Percentiles rank a stretch among this genome's conserved stretches.
Evolutionary conservation across 169 alveolate genomes (phyloP).

Genomic region (Toxoplasma gondii): DNA sequence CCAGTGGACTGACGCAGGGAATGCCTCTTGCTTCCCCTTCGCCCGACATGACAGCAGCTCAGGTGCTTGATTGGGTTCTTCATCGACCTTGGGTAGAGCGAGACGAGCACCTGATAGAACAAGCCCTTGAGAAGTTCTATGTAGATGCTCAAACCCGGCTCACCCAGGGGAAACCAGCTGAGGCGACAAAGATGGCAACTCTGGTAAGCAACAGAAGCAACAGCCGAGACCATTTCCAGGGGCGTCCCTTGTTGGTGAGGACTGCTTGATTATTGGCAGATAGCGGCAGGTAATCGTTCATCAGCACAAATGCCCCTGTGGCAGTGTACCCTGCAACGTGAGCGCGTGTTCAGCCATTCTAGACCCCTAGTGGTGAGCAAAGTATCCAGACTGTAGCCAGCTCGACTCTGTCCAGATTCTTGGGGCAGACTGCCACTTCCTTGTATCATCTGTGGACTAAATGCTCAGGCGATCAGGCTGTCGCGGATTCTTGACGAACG

Average conservation of each 20-base stretch:
- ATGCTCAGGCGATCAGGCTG: background rate
- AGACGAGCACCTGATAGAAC: background rate
- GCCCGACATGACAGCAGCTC: background rate
- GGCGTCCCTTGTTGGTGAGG: background rate
- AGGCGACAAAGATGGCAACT: background rate
- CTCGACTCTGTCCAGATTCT: too few species aligned
- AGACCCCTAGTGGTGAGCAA: too few species aligned
- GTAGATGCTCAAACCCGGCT: conserved; percentile 1
- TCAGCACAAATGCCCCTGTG: too few species aligned
- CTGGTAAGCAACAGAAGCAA: background rate
- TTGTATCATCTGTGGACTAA: background rate
- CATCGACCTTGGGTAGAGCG: background rate
- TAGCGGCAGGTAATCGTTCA: too few species aligned
- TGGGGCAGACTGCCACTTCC: too few species aligned
- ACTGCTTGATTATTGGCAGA: too few species aligned
- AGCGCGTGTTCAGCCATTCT: too few species aligned
- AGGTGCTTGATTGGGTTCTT: conserved; percentile 14
- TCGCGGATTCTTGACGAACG: conserved; percentile 33
- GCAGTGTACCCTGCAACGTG: too few species aligned
- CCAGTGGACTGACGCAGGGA: background rate
- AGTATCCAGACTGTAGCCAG: too few species aligned
- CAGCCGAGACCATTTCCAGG: background rate
- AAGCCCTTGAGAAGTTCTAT: background rate
- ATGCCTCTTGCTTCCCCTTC: background rate
- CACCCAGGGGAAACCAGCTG: conserved; percentile 9